Conservation (phyloP, 768 basidiomycete species). For the Suillus sp. region DNA sequence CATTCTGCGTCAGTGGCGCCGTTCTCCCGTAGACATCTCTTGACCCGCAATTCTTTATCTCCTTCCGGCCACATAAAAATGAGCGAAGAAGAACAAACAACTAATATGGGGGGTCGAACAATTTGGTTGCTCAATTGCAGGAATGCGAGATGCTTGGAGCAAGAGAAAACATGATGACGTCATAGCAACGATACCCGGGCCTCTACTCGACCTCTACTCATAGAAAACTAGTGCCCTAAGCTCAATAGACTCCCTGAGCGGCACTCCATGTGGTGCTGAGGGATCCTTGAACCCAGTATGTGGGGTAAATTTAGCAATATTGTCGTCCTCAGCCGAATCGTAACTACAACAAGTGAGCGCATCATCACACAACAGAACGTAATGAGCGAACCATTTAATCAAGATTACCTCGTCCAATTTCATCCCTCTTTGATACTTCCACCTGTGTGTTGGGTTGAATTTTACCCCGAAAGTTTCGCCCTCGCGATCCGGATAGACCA, state of each 20-base stretch:
- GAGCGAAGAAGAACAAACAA: not conserved
- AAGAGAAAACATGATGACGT: not conserved
- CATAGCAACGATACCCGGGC: slow-evolving; percentile 16
- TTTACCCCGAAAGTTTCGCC: slow-evolving; percentile 54
- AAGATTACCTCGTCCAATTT: slow-evolving; percentile 51
- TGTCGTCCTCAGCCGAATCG: slow-evolving; percentile 46
- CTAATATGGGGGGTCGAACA: not conserved
- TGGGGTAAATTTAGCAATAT: slow-evolving; percentile 57
- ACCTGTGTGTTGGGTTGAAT: slow-evolving; percentile 49
- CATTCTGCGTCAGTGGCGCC: not conserved
- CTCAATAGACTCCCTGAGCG: slow-evolving; percentile 60
- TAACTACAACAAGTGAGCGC: slow-evolving; percentile 28
- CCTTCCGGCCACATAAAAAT: not conserved
- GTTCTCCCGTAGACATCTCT: not conserved
- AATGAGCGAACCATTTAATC: slow-evolving; percentile 49
- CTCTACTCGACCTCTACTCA: slow-evolving; percentile 37
- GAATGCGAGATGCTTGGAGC: too few species aligned
- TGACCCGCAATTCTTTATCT: not conserved
- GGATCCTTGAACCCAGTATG: slow-evolving; percentile 66
- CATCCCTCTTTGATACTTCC: slow-evolving; percentile 53
- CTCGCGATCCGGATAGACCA: slow-evolving; percentile 51
- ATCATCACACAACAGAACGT: not conserved
- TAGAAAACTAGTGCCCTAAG: slow-evolving; percentile 66
- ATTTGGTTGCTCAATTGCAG: too few species aligned
- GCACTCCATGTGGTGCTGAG: slow-evolving; percentile 49